These are phyloP conservation scores for button mushroom (Agaricus bisporus) DNA, from an alignment of 768 basidiomycete species.

Conservation along the genomic window DNA sequence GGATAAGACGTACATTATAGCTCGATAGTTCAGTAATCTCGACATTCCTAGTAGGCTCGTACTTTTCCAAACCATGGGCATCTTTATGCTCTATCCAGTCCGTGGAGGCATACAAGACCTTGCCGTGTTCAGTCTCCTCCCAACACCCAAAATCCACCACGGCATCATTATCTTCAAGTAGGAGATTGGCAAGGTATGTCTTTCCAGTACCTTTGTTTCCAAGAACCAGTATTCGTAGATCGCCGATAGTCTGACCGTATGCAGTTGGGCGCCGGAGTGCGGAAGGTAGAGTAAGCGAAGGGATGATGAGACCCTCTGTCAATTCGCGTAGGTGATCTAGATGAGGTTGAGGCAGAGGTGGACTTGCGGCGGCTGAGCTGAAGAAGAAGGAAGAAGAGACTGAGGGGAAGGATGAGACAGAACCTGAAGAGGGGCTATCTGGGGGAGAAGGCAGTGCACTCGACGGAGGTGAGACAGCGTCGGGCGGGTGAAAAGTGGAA, in stretches of 20 bases:
- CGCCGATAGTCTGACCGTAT: constrained; percentile 64
- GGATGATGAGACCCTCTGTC: constrained; percentile 50
- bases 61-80: constrained; percentile 58
- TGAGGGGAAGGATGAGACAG: constrained; percentile 65
- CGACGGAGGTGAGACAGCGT: constrained; percentile 42
- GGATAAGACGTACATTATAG: constrained; percentile 43
- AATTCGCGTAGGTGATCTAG: constrained; percentile 18
- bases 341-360: constrained; percentile 43
- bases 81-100: constrained; percentile 68
- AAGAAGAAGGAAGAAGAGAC: constrained; percentile 75
- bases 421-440: constrained; percentile 55
- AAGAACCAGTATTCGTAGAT: constrained; percentile 51
- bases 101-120: constrained; percentile 53
- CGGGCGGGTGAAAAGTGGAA: constrained; percentile 13
- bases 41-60: constrained; percentile 59
- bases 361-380: constrained; percentile 66
- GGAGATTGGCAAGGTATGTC: constrained; percentile 38
- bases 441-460: constrained; percentile 51
- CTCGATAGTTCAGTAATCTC: constrained; percentile 49
- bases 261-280: constrained; percentile 59
- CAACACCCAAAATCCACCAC: constrained; percentile 56
- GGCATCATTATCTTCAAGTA: constrained; percentile 63
- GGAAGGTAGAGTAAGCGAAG: constrained; percentile 57
- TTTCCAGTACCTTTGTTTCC: constrained; percentile 38
- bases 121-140: constrained; percentile 36